Conservation (phyloP, 805 yeast genomes). For the Candida orba region DNA sequence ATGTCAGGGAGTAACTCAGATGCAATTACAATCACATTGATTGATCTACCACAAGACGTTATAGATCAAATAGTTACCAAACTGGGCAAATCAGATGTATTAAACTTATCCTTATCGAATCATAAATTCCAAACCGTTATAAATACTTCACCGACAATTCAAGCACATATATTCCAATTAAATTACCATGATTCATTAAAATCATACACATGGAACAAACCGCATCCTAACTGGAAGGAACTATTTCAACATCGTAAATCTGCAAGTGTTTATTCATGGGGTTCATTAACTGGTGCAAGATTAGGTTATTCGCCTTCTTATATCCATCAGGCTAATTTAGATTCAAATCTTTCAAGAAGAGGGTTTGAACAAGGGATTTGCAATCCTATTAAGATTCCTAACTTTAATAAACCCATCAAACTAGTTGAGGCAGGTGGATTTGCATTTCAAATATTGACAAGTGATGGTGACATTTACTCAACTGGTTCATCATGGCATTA, state of each 20-base stretch:
- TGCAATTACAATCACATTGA: background rate
- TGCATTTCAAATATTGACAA: constrained; percentile 50
- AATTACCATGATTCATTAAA: constrained; percentile 39
- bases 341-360: constrained; percentile 19
- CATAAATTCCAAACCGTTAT: constrained; percentile 29
- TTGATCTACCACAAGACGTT: constrained; percentile 2
- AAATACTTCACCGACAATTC: constrained; percentile 33
- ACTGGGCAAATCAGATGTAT: constrained; percentile 21
- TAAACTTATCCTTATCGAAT: constrained; percentile 32
- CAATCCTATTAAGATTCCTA: constrained; percentile 32
- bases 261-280: constrained; percentile 46
- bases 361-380: constrained; percentile 26
- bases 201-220: constrained; percentile 32
- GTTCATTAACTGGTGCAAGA: constrained; percentile 35
- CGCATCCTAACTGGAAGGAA: constrained; percentile 36
- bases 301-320: constrained; percentile 35
- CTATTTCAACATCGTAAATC: constrained; percentile 34
- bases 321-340: constrained; percentile 3
- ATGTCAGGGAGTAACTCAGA: background rate
- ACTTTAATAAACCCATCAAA: constrained; percentile 30
- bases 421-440: constrained; percentile 61
- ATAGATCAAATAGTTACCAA: background rate
- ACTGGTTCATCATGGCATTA: constrained; percentile 43
- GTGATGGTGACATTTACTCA: constrained; percentile 46
- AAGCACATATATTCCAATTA: constrained; percentile 37